A percentile compares a stretch with the other conserved stretches of the same genome.
phyloP scores from a whole-genome alignment of 116 monocot genomes.

The Papilionanthe hybrid region DNA sequence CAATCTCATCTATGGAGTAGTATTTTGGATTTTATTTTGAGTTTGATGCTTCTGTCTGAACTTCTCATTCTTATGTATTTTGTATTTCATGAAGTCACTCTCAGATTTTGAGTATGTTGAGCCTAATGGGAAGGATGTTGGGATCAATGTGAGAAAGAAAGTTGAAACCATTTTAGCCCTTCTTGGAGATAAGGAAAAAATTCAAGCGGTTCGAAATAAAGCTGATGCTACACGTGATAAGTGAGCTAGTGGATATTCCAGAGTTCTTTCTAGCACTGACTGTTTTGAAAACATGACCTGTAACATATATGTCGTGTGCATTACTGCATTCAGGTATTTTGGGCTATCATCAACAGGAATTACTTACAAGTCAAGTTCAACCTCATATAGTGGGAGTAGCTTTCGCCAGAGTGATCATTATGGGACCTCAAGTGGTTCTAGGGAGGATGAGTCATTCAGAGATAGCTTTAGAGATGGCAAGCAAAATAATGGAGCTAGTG shows the following conservation, averaged over 20 bases:
- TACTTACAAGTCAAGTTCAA: conserved; percentile 69
- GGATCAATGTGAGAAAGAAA: conserved; percentile 95
- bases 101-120: conserved; percentile 85
- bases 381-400: conserved; percentile 41
- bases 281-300: background rate
- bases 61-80: conserved; percentile 10
- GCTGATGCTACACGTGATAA: conserved; percentile 85
- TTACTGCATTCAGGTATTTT: conserved; percentile 59
- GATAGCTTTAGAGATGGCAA: conserved; percentile 39
- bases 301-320: background rate
- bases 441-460: conserved; percentile 44
- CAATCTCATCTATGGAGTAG: background rate
- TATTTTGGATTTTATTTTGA: background rate
- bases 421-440: conserved; percentile 52
- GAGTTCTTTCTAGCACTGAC: background rate
- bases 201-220: conserved; percentile 74
- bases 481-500: conserved; percentile 8
- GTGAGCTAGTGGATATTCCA: conserved; percentile 30
- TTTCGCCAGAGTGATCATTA: conserved; percentile 38
- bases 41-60: background rate
- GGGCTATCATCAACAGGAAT: conserved; percentile 92
- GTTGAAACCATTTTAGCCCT: conserved; percentile 69
- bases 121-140: conserved; percentile 91
- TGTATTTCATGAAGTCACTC: conserved; percentile 46
- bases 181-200: conserved; percentile 73